A percentile compares a stretch with the other conserved stretches of the same genome.
phyloP scores from a whole-genome alignment of 2,329 filamentous ascomycete species.

The Mycosphaerella arachidis region DNA sequence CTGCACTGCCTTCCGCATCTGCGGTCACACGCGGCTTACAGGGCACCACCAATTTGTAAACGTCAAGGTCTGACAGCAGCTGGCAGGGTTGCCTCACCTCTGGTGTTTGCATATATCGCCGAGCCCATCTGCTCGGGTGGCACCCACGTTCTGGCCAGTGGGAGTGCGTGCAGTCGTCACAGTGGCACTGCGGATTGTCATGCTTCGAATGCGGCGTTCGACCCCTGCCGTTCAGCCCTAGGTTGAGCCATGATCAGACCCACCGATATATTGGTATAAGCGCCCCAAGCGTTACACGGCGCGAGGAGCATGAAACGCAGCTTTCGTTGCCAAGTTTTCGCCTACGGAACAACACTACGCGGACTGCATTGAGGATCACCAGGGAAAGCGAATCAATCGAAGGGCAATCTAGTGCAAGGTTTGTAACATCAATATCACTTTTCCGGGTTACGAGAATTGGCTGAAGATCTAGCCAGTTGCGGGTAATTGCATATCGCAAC shows the following conservation, averaged over 20 bases:
- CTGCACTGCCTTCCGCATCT: not conserved
- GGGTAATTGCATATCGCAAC: not conserved
- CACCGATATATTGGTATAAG: not conserved
- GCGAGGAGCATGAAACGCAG: not conserved
- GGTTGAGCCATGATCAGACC: not conserved
- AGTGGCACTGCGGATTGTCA: not conserved
- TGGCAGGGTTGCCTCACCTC: not conserved
- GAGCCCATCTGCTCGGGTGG: not conserved
- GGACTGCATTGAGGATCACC: not conserved
- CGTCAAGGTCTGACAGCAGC: not conserved
- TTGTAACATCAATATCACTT: not conserved
- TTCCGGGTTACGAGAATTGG: not conserved
- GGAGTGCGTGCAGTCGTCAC: not conserved
- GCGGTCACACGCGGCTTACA: not conserved
- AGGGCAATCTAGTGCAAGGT: not conserved
- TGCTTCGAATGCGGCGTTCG: not conserved
- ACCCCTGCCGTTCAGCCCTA: not conserved
- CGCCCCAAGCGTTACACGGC: not conserved
- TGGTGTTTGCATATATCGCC: not conserved
- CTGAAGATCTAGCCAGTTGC: not conserved
- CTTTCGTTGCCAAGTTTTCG: not conserved
- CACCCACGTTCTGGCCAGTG: not conserved
- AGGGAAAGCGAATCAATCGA: not conserved
- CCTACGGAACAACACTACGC: not conserved
- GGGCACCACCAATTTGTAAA: not conserved